phyloP scores from a whole-genome alignment of 2,329 filamentous ascomycete species.

The Macrophomina tecta region DNA sequence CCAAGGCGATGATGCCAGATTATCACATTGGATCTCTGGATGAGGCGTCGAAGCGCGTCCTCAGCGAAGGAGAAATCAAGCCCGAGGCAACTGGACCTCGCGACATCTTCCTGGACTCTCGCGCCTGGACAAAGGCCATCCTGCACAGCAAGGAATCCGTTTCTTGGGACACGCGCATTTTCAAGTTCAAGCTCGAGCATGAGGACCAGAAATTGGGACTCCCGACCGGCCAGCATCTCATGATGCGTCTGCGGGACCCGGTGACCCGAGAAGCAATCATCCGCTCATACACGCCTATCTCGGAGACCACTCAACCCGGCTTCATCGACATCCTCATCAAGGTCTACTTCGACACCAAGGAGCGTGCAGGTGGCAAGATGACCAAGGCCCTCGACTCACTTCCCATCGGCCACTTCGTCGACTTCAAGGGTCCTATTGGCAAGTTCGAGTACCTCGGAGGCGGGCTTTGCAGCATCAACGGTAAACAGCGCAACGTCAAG shows the following conservation, averaged over 20 bases:
- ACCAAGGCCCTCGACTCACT: conserved; percentile 77
- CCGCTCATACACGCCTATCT: conserved; percentile 85
- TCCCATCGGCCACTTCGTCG: conserved; percentile 73
- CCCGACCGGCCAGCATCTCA: conserved; percentile 84
- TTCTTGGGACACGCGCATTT: conserved; percentile 80
- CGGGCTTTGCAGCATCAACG: conserved; percentile 68
- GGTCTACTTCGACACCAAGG: conserved; percentile 70
- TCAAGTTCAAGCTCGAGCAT: conserved; percentile 80
- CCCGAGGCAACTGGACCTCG: conserved; percentile 53
- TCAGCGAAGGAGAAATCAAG: conserved; percentile 57
- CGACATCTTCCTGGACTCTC: conserved; percentile 72
- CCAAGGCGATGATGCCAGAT: conserved; percentile 84
- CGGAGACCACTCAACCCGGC: conserved; percentile 66
- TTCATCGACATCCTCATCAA: conserved; percentile 80
- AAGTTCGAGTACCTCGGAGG: conserved; percentile 79
- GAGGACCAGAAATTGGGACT: conserved; percentile 73
- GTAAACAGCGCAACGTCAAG: conserved; percentile 62
- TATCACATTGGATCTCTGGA: conserved; percentile 86
- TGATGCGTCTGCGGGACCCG: conserved; percentile 79
- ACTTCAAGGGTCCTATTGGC: conserved; percentile 88
- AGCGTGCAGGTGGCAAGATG: conserved; percentile 75
- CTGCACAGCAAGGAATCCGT: conserved; percentile 72
- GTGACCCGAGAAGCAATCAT: conserved; percentile 75
- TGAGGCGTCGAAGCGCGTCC: conserved; percentile 59
- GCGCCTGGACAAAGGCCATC: conserved; percentile 74